Percentiles rank a stretch among this genome's conserved stretches.
These are phyloP conservation scores for Candida sanyaensis DNA, from an alignment of 1,139 yeast genomes.

Conservation along the genomic window DNA sequence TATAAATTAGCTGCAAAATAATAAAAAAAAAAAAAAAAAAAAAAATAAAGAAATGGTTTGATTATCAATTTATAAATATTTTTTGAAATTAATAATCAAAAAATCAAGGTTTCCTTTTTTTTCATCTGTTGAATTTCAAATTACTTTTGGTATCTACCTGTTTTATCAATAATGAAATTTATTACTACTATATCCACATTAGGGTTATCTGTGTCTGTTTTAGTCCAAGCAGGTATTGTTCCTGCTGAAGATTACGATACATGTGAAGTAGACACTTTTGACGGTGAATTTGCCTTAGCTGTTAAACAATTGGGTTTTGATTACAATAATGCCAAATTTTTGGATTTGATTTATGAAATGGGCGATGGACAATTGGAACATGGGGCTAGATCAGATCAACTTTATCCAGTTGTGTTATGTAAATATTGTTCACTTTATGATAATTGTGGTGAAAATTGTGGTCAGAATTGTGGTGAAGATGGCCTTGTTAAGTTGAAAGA, in stretches of 20 bases:
- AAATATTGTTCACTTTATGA: slow-evolving; percentile 1
- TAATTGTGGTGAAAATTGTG: slow-evolving; percentile 3
- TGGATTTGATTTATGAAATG: slow-evolving; percentile 7
- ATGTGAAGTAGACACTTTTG: background rate
- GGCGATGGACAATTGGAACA: slow-evolving; percentile 7
- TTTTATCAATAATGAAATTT: background rate
- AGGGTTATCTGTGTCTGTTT: background rate
- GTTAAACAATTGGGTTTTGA: background rate
- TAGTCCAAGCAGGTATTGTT: background rate
- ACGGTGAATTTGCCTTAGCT: slow-evolving; percentile 3
- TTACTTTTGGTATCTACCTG: too few relatives aligned
- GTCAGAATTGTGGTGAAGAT: background rate
- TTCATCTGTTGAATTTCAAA: too few relatives aligned
- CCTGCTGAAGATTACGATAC: background rate
- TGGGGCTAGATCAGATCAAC: slow-evolving; percentile 3
- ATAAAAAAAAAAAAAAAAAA: too few relatives aligned
- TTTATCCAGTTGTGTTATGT: slow-evolving; percentile 6
- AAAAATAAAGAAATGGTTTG: too few relatives aligned
- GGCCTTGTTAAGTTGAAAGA: background rate
- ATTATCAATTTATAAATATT: too few relatives aligned
- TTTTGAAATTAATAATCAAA: too few relatives aligned
- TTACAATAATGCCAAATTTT: background rate
- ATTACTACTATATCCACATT: background rate
- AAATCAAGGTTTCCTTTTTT: too few relatives aligned
- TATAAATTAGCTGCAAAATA: too few relatives aligned